Evolutionary conservation across 192 early-diverging fungal genomes (phyloP), one percentile per base, ranked within the genome.

Genomic region (Mortierella claussenii): DNA sequence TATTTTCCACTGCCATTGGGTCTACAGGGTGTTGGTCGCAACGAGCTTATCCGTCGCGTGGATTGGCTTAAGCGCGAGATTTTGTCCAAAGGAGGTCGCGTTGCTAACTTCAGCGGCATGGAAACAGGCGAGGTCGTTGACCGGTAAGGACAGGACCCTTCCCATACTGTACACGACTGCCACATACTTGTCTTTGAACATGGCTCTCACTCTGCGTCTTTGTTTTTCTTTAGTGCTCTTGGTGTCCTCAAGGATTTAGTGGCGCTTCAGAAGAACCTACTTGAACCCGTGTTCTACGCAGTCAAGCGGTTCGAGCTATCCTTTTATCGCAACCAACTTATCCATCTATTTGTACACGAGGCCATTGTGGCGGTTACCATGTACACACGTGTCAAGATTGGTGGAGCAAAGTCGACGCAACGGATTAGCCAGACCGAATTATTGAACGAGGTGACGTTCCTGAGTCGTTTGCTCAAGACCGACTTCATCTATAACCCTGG

Each of bases 301-400:
- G 82, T 90, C 20, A 93, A 92, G 75, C 85, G 91, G 31, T 95
- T 95, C 62, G 92, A 93, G 71, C 80, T 95, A 2, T 89, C 87
- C 42, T 93, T 90, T 63, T 95, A 95, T 70, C 83, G 93, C 30
- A 95, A 95, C 55, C 91, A 94, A 68, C 91, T 93, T n/a, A 79
- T 70, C 31, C 65, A 71, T 28, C 34, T 68, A 8, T 67, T 83
- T 52, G 55, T 68, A 24, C 60, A 74, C 43, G 63, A 66, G 88
- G 91, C 91, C 2, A 94, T 94, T 54, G 79, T 92, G 12, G 90
- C 89, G 20, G 87, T 85, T 0, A 87, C 90, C 10, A 82, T 94
- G 70, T 94, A 94, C 70, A 89, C 93, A 13, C 89, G 87, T 13
- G 82, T 94, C 42, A 94, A 94, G 69, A 84, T 81, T 27, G 93